Evolutionary conservation across 768 basidiomycete species (phyloP).

Genomic region (Leccinum longicurvipes): DNA sequence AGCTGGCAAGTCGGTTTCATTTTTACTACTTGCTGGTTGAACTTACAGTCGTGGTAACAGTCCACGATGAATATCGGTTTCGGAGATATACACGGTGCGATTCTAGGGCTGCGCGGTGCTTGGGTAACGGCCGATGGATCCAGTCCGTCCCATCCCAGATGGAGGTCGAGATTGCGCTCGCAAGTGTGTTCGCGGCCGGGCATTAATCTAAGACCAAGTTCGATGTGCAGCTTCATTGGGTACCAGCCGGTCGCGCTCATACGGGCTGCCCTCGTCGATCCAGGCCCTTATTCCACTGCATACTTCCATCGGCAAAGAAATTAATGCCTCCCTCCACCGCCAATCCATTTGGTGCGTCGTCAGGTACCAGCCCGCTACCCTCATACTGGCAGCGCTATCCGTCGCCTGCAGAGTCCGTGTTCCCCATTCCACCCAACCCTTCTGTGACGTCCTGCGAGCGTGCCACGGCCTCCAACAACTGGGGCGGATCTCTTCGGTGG

Average conservation of each 20-base stretch:
- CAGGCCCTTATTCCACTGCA: too few relatives aligned
- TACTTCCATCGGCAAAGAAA: too few relatives aligned
- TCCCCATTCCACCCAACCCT: too few relatives aligned
- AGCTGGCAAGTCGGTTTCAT: slow-evolving; percentile 55
- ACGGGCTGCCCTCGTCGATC: too few relatives aligned
- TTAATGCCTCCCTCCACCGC: too few relatives aligned
- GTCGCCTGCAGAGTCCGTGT: too few relatives aligned
- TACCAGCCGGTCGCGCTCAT: too few relatives aligned
- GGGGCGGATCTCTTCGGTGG: slow-evolving; percentile 49
- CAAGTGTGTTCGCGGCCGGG: slow-evolving; percentile 52
- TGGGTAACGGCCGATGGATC: slow-evolving; percentile 58
- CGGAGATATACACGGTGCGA: slow-evolving; percentile 79
- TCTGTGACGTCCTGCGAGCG: too few relatives aligned
- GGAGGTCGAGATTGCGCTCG: slow-evolving; percentile 60
- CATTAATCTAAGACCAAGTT: slow-evolving; percentile 56
- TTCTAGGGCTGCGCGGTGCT: slow-evolving; percentile 71
- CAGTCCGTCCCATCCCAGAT: slow-evolving; percentile 58
- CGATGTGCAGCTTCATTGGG: too few relatives aligned
- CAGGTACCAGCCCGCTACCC: too few relatives aligned
- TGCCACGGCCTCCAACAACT: slow-evolving; percentile 28
- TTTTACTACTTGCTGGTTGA: neutral
- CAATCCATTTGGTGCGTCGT: too few relatives aligned
- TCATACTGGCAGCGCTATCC: too few relatives aligned
- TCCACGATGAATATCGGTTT: slow-evolving; percentile 71
- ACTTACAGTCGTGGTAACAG: slow-evolving; percentile 17